phyloP scores from a whole-genome alignment of 208 protist species.

The Trypanosomatidae sp. region DNA sequence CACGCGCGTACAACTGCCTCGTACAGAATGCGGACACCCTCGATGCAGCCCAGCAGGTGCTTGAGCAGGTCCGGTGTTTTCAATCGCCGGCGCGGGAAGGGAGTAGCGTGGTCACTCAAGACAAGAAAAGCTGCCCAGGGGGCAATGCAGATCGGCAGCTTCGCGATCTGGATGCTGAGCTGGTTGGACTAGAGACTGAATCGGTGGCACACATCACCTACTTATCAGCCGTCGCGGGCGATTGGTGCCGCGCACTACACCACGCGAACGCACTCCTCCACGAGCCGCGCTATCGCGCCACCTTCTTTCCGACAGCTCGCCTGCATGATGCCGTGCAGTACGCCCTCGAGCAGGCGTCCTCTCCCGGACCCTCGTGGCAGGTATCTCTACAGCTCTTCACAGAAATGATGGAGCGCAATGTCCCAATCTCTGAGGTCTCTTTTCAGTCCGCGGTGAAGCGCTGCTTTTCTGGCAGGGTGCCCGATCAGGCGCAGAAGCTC shows the following conservation, averaged over 20 bases:
- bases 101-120: background rate
- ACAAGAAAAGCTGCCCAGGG: background rate
- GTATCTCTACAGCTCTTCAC: constrained; percentile 61
- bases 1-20: constrained; percentile 47
- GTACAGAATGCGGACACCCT: constrained; percentile 36
- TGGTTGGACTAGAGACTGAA: constrained; percentile 52
- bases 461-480: constrained; percentile 65
- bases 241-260: constrained; percentile 57
- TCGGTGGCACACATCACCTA: constrained; percentile 52
- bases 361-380: constrained; percentile 50
- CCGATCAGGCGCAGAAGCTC: constrained; percentile 50
- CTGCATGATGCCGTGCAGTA: constrained; percentile 86
- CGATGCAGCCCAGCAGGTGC: constrained; percentile 23
- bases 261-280: constrained; percentile 50
- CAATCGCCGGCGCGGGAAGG: background rate
- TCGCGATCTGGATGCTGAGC: background rate
- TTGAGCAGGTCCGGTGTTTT: constrained; percentile 12
- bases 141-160: background rate
- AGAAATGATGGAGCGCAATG: constrained; percentile 54
- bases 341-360: constrained; percentile 58
- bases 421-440: constrained; percentile 67
- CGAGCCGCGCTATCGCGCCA: constrained; percentile 29
- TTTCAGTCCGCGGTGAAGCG: constrained; percentile 75
- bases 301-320: constrained; percentile 70
- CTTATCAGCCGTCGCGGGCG: constrained; percentile 49